A percentile compares a stretch with the other conserved stretches of the same genome.
These are phyloP conservation scores for Mycosphaerelloides madeirae DNA, from an alignment of 2,329 filamentous ascomycete genomes.

Conservation along the genomic window DNA sequence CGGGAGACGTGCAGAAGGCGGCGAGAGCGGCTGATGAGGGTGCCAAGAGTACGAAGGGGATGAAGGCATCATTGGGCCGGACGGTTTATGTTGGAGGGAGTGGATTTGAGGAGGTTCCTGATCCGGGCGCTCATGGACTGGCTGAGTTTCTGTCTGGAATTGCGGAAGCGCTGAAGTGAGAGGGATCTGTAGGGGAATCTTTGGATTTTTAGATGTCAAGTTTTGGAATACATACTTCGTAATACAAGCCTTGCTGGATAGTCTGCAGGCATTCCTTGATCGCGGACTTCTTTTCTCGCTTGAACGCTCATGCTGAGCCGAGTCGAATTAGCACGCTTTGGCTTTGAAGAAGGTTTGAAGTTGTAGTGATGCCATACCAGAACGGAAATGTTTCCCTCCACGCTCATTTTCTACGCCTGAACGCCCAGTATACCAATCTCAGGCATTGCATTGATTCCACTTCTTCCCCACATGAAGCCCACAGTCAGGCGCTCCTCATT, in stretches of 20 bases:
- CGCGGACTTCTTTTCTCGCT: no score
- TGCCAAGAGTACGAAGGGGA: conserved; percentile 80
- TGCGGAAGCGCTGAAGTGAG: conserved; percentile 49
- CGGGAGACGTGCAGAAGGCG: conserved; percentile 65
- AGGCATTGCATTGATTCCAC: no score
- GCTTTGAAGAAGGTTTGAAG: background rate
- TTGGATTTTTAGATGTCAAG: conserved; percentile 6
- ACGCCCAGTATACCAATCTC: background rate
- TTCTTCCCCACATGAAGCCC: background rate
- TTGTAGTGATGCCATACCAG: background rate
- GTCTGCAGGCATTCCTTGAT: no score
- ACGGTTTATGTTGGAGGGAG: conserved; percentile 76
- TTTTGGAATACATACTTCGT: conserved; percentile 11
- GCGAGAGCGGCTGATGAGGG: conserved; percentile 70
- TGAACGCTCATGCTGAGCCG: conserved; percentile 1
- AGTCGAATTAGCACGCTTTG: conserved; percentile 4
- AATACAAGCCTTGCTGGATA: conserved; percentile 6
- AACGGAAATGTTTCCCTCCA: background rate
- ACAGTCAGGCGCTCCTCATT: background rate
- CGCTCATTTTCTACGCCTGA: background rate
- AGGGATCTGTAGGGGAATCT: background rate
- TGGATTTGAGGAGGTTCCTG: conserved; percentile 67
- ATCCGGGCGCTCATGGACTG: conserved; percentile 74
- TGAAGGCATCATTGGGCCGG: conserved; percentile 82
- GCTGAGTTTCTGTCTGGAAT: conserved; percentile 78